Percentiles rank a stretch among this genome's conserved stretches.
phyloP scores from a whole-genome alignment of 139 green algal genomes.

The Chlorella sp. region DNA sequence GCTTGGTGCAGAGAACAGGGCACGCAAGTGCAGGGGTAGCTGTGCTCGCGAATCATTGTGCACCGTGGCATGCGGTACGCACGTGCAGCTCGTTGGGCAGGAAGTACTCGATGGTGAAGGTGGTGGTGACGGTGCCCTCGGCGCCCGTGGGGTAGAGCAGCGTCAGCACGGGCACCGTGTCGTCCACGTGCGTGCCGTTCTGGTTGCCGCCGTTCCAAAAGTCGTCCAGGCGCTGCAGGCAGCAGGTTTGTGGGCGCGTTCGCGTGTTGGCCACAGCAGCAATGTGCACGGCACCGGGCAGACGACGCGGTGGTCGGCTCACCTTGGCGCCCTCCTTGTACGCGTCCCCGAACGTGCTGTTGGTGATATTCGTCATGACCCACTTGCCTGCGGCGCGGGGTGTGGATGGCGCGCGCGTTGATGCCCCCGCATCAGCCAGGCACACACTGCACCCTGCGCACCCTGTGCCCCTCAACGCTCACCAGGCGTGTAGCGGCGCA shows the following conservation, averaged over 20 bases:
- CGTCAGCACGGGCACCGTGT: not conserved
- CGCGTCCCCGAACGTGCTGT: not conserved
- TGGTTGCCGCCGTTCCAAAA: not conserved
- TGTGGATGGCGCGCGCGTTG: not conserved
- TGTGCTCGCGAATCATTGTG: no score
- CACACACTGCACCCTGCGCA: not conserved
- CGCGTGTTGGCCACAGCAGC: not conserved
- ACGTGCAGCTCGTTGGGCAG: not conserved
- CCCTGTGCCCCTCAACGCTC: not conserved
- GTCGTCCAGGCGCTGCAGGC: not conserved
- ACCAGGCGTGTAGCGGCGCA: not conserved
- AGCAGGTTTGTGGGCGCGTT: not conserved
- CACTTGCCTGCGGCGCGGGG: not conserved
- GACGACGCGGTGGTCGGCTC: no score
- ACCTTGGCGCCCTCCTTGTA: not conserved
- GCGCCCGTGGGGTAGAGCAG: not conserved
- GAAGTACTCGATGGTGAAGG: not conserved
- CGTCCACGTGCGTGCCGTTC: not conserved
- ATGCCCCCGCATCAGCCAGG: not conserved
- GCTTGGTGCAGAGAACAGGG: no score
- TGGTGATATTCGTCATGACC: not conserved
- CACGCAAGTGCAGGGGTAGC: no score
- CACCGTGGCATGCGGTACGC: no score
- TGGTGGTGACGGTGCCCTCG: not conserved
- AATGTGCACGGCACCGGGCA: not conserved